Base-by-base conservation (phyloP, 306 rosid species). In the Pterocarpus macrocarpus region DNA sequence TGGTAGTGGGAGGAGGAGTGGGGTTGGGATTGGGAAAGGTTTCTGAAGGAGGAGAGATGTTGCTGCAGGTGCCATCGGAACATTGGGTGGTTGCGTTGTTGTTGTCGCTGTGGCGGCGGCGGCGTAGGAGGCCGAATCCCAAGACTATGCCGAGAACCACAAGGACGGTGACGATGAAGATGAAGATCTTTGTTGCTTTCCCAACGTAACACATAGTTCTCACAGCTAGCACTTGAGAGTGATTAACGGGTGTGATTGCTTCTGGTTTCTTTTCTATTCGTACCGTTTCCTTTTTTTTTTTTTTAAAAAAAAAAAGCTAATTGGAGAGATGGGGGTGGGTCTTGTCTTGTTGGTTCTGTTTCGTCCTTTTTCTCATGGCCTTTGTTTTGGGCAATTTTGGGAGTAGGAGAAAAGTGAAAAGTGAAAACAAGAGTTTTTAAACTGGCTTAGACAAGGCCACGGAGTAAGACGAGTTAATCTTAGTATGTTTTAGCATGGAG, bases 171-270 rank as follows among this genome's bases (percentile, higher is more conserved):
- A 90, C 82, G 14, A 92, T 59, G 87, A 92, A 90, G 80, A 92
- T 87, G 93, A 92, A 92, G 94, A 90, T 92, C 94, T 90, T 92
- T 57, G 97, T 90, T 65, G 97, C 97, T 85, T 92, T 92, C 50
- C 97, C 94, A 62, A 92, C 94, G 67, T 87, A 90, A 76, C 97
- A 92, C 97, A 92, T 78, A 2, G 53, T 13, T 41, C 32, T 44
- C 34, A 44, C 50, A 47, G 47, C 47, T 38, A 22, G 41, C 47
- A 6, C 47, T 43, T 43, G 53, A 7, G 15, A 47, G 15, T 9
- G 14, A 14, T 13, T 28, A 0, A 4, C 4, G 39, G 64, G 5
- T 8, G 8, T 59, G 17, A 13, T 15, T 57, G 3, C 5, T 67
- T 67, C 43, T 17, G 49, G n/a, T n/a, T n/a, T n/a, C 8, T 64